These are phyloP conservation scores for Paralagenidium karlingii DNA, from an alignment of 352 stramenopile genomes.

Conservation along the genomic window DNA sequence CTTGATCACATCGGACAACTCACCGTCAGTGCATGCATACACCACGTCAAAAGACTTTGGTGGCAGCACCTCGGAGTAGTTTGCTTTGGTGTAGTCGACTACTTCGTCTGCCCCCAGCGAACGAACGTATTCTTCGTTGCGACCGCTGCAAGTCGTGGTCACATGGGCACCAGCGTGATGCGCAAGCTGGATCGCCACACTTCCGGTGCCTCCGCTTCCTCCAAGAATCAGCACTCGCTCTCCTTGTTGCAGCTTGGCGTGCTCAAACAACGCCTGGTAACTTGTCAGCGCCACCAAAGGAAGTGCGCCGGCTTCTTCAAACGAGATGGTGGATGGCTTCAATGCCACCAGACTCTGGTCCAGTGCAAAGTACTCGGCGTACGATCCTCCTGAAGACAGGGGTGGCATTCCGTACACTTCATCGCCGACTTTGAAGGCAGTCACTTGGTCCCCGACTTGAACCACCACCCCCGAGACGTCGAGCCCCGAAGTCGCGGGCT, in stretches of 20 bases:
- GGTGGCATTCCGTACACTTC: conserved; percentile 40
- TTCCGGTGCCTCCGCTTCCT: conserved; percentile 63
- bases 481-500: conserved; percentile 31
- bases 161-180: conserved; percentile 72
- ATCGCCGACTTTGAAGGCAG: conserved; percentile 37
- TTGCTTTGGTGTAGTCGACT: conserved; percentile 81
- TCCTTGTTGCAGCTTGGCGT: conserved; percentile 13
- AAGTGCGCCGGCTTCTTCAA: conserved; percentile 40
- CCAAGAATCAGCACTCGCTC: conserved; percentile 46
- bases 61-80: conserved; percentile 40
- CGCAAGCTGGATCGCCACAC: conserved; percentile 76
- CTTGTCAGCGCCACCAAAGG: conserved; percentile 34
- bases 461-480: conserved; percentile 53
- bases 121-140: conserved; percentile 36
- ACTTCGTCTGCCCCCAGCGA: conserved; percentile 54
- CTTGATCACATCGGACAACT: conserved; percentile 21
- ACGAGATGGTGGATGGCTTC: conserved; percentile 30
- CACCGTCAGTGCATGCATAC: conserved; percentile 43
- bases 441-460: conserved; percentile 28
- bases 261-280: conserved; percentile 28
- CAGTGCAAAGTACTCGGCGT: conserved; percentile 38
- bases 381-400: conserved; percentile 18
- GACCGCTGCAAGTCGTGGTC: conserved; percentile 72
- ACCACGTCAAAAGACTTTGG: conserved; percentile 51
- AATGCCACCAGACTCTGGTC: conserved; percentile 22